A percentile compares a stretch with the other conserved stretches of the same genome.
phyloP scores from a whole-genome alignment of 2,329 filamentous ascomycete species.

The Tolypocladium inflatum region DNA sequence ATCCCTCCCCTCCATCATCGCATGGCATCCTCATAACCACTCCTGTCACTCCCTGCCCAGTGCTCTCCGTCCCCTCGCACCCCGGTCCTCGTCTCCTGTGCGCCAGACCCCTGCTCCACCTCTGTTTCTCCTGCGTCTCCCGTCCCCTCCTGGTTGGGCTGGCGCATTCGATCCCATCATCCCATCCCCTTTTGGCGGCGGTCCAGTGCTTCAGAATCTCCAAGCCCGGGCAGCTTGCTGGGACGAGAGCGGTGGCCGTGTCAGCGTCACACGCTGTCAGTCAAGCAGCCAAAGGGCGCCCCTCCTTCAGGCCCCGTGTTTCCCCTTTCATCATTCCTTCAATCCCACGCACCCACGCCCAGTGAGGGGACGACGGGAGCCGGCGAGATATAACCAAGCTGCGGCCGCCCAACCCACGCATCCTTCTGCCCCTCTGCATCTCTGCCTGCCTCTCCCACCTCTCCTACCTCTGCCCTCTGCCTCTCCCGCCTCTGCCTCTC shows the following conservation, averaged over 20 bases:
- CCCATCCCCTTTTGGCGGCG: slow-evolving; percentile 7
- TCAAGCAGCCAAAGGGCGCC: background rate
- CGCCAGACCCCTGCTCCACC: background rate
- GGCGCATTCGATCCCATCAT: slow-evolving; percentile 1
- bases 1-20: background rate
- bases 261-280: background rate
- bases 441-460: background rate
- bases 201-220: slow-evolving; percentile 9
- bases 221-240: slow-evolving; percentile 2
- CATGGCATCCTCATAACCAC: background rate
- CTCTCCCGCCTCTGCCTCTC: background rate
- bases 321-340: slow-evolving; percentile 1
- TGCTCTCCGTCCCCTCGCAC: background rate
- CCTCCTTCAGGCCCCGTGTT: background rate
- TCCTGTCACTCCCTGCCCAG: background rate
- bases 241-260: background rate
- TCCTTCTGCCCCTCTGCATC: background rate
- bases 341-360: background rate
- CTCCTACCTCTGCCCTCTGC: too few relatives aligned
- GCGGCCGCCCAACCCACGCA: background rate
- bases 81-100: background rate
- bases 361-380: background rate
- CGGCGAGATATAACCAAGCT: background rate
- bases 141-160: background rate
- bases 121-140: slow-evolving; percentile 1